Evolutionary conservation across 2,329 filamentous ascomycete genomes (phyloP).

Genomic region (Cryphonectria carpinicola): DNA sequence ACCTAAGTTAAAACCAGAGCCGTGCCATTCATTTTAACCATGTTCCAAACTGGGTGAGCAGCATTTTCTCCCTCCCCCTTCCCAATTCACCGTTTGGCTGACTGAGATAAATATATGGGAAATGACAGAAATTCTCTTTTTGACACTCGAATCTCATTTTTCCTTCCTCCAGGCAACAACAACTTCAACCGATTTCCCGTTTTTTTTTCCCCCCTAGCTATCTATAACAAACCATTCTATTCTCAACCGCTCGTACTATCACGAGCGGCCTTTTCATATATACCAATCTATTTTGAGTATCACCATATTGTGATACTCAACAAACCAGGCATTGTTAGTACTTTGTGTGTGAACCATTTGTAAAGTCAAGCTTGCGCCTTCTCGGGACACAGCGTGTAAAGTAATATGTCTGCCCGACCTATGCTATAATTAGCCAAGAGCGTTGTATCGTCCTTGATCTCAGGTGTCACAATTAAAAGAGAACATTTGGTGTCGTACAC

Average conservation of each 20-base stretch:
- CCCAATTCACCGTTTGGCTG: background rate
- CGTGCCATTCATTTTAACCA: background rate
- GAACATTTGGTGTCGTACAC: background rate
- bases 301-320: background rate
- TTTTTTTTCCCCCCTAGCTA: background rate
- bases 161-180: background rate
- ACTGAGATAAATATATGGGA: background rate
- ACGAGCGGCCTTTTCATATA: background rate
- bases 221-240: background rate
- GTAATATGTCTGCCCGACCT: background rate
- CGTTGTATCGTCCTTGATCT: background rate
- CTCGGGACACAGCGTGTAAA: too few relatives aligned
- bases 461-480: background rate
- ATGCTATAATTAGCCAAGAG: background rate
- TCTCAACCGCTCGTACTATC: background rate
- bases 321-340: background rate
- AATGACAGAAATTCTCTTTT: background rate
- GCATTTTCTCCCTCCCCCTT: too few relatives aligned
- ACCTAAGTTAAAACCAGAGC: background rate
- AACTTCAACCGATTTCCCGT: background rate
- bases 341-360: background rate
- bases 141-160: background rate
- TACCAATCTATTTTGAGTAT: background rate
- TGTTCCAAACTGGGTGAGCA: background rate
- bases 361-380: background rate